Evolutionary conservation across 495 filamentous ascomycete genomes (phyloP), one percentile per base, ranked within the genome.

Genomic region (Astrocystis sublimbata): DNA sequence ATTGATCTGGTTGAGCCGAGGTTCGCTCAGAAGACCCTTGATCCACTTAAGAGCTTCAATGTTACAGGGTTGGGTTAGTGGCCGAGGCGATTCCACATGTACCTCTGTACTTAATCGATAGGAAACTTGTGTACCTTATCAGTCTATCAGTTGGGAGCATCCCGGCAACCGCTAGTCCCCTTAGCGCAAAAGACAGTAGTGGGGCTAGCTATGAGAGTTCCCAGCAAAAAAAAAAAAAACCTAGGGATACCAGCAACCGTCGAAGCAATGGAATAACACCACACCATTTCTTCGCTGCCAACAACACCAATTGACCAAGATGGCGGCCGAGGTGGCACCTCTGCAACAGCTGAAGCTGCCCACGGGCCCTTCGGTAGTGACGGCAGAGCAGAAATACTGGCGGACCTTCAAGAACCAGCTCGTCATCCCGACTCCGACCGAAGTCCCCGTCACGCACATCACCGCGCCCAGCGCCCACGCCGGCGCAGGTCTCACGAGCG

Each of bases 341-440:
- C 79, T 96, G 58, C 88, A 88, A 72, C 89, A 87, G 70, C 76
- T 96, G 73, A 94, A 92, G 83, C 86, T 96, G 65, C 88, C 93
- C 30, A 77, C 83, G 24, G 89, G 88, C 35, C 89, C 89, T 58
- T 82, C 83, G 21, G 83, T 87, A 52, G 70, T 89, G 28, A 96
- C 92, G 4, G 86, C 93, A 46, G 94, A 99, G 78, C 92, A 98
- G 76, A 83, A 86, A 65, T 98, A 97, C 81, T 99, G 94, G 92
- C 86, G 87, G 65, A 88, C 87, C 36, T 98, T 98, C 81, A 90
- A 88, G 74, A 93, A 93, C 45, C 89, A 92, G 33, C 86, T 93
- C 47, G 83, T 90, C 30, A 85, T 98, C 45, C 90, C 93, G 8
- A 93, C 94, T 38, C 89, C 90, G 46, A 88, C 92, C 63, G 88